A percentile compares a stretch with the other conserved stretches of the same genome.
Evolutionary conservation across 2,329 filamentous ascomycete species (phyloP).

Genomic region (Diatrype stigma): DNA sequence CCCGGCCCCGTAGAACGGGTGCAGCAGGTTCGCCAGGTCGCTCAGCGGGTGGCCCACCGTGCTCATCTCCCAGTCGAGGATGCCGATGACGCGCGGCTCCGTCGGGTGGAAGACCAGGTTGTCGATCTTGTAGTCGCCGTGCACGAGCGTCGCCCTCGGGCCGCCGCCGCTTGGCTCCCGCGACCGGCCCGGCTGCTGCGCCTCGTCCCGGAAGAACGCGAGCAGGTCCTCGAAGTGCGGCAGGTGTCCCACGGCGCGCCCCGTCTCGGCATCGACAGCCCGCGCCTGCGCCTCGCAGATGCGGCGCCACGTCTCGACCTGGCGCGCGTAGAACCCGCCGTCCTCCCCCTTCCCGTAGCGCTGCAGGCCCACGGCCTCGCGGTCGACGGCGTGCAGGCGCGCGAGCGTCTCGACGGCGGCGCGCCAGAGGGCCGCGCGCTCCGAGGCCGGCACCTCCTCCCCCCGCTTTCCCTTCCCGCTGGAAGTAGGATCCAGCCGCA

Average conservation of each 20-base stretch:
- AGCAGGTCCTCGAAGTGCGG: slow-evolving; percentile 81
- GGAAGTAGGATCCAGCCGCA: no score
- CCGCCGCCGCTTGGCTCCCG: slow-evolving; percentile 79
- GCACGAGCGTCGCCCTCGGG: slow-evolving; percentile 74
- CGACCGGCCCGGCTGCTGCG: slow-evolving; percentile 44
- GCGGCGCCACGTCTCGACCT: slow-evolving; percentile 76
- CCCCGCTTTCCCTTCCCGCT: no score
- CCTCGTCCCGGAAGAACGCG: slow-evolving; percentile 65
- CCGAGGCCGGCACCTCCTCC: slow-evolving; percentile 39
- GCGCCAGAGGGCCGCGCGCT: slow-evolving; percentile 79
- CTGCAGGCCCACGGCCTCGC: slow-evolving; percentile 62
- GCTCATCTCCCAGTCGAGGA: slow-evolving; percentile 98
- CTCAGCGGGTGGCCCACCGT: slow-evolving; percentile 94
- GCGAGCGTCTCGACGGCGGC: slow-evolving; percentile 80
- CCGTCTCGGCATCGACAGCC: slow-evolving; percentile 72
- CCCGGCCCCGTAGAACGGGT: slow-evolving; percentile 41
- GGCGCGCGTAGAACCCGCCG: slow-evolving; percentile 77
- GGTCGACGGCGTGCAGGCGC: slow-evolving; percentile 73
- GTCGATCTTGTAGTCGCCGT: slow-evolving; percentile 96
- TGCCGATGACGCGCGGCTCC: slow-evolving; percentile 82
- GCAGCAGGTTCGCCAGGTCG: slow-evolving; percentile 77
- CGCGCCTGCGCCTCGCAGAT: slow-evolving; percentile 76
- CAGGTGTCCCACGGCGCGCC: slow-evolving; percentile 71
- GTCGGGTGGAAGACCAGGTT: slow-evolving; percentile 88
- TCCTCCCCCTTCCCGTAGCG: slow-evolving; percentile 61